Evolutionary conservation across 2,329 filamentous ascomycete species (phyloP).

Genomic region (Xylariaceae sp.): DNA sequence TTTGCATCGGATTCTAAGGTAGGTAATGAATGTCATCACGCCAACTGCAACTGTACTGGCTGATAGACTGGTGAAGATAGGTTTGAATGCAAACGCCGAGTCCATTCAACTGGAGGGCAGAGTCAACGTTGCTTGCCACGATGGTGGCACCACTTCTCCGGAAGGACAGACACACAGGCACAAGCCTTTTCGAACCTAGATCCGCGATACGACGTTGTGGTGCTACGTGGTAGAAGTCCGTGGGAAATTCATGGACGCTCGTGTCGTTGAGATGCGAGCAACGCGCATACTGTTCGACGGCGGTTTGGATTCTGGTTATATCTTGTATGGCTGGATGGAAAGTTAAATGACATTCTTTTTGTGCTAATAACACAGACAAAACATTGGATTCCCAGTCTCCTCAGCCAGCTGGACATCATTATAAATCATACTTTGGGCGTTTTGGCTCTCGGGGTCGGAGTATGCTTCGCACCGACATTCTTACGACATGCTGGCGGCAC

Average conservation of each 20-base stretch:
- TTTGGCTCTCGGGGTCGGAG: neutral
- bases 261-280: neutral
- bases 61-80: no score
- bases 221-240: neutral
- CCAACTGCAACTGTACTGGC: no score
- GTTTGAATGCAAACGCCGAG: no score
- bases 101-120: neutral
- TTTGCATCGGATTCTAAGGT: no score
- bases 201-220: neutral
- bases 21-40: no score
- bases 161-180: neutral
- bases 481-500: neutral
- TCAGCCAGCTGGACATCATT: neutral
- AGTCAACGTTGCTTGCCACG: neutral
- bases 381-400: neutral
- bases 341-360: neutral
- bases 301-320: no score
- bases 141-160: neutral
- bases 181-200: neutral
- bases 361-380: neutral
- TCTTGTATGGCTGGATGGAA: neutral
- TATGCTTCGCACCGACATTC: neutral
- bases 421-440: neutral
- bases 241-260: neutral
- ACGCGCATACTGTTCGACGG: neutral